Evolutionary conservation across 306 rosid genomes (phyloP).

Genomic region (Lotus japonicus): DNA sequence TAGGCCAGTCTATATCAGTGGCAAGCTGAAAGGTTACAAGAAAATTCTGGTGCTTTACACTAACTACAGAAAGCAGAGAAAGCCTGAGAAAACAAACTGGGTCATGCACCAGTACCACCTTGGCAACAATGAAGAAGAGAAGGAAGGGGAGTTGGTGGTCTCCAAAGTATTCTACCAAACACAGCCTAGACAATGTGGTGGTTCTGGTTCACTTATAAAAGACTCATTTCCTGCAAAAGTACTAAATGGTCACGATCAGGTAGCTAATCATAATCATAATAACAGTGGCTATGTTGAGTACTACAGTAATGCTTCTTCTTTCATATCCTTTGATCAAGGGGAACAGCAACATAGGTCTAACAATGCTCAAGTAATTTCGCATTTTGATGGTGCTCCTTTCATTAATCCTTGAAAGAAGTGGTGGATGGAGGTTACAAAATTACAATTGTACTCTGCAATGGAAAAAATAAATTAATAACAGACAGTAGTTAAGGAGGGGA

Average conservation of each 20-base stretch:
- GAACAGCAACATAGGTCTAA: conserved; percentile 43
- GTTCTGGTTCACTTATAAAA: conserved; percentile 46
- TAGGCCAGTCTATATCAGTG: conserved; percentile 36
- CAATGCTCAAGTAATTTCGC: conserved; percentile 34
- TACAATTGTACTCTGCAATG: conserved; percentile 11
- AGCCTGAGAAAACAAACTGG: conserved; percentile 84
- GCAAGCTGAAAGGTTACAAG: conserved; percentile 54
- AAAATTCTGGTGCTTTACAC: conserved; percentile 81
- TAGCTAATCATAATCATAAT: conserved; percentile 24
- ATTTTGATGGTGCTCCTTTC: conserved; percentile 50
- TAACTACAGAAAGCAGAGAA: conserved; percentile 67
- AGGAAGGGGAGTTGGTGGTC: conserved; percentile 71
- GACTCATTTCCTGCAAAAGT: conserved; percentile 38
- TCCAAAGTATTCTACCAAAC: conserved; percentile 81
- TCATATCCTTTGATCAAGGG: conserved; percentile 52
- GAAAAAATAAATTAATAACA: conserved; percentile 35
- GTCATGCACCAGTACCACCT: conserved; percentile 78
- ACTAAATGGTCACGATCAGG: conserved; percentile 29
- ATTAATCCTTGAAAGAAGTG: conserved; percentile 28
- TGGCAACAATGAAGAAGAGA: conserved; percentile 70
- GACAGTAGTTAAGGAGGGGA: conserved; percentile 14
- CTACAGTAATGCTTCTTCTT: conserved; percentile 44
- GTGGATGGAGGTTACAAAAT: background rate
- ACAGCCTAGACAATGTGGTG: conserved; percentile 86
- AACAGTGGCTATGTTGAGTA: conserved; percentile 37